phyloP scores from a whole-genome alignment of 768 basidiomycete genomes.

The Udeniomyces megalosporus region DNA sequence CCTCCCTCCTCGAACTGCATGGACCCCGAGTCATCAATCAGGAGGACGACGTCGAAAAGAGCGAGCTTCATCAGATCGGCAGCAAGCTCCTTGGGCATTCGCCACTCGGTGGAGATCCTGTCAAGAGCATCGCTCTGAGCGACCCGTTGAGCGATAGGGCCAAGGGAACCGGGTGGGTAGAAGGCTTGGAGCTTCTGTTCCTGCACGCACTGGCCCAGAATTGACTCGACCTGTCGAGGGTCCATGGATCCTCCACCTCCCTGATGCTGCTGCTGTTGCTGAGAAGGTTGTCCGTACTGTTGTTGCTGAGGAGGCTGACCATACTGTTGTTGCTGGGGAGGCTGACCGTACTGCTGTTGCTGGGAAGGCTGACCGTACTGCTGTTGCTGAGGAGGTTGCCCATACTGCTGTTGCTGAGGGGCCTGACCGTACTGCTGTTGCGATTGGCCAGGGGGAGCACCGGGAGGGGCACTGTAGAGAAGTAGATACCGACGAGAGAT shows the following conservation, averaged over 20 bases:
- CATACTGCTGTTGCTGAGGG: constrained; percentile 2
- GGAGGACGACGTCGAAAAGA: constrained; percentile 28
- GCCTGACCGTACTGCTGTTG: background rate
- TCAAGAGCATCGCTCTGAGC: constrained; percentile 28
- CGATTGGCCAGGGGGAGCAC: background rate
- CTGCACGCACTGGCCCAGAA: constrained; percentile 17
- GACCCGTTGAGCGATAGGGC: constrained; percentile 31
- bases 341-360: background rate
- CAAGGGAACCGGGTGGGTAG: constrained; percentile 27
- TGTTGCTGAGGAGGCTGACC: background rate
- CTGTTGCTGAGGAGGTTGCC: constrained; percentile 12
- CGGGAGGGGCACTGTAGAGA: background rate
- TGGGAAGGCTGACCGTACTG: constrained; percentile 16
- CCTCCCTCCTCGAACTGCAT: constrained; percentile 33
- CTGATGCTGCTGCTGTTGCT: background rate
- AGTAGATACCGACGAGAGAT: too few species aligned
- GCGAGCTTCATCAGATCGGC: constrained; percentile 23
- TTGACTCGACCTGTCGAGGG: constrained; percentile 2
- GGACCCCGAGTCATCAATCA: constrained; percentile 14
- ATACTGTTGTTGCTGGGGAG: background rate
- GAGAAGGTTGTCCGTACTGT: background rate
- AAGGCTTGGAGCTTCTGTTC: background rate
- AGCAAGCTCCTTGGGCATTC: background rate
- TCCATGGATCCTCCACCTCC: background rate
- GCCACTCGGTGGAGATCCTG: background rate